phyloP scores from a whole-genome alignment of 2,329 filamentous ascomycete genomes.

The Mollisia scopiformis region DNA sequence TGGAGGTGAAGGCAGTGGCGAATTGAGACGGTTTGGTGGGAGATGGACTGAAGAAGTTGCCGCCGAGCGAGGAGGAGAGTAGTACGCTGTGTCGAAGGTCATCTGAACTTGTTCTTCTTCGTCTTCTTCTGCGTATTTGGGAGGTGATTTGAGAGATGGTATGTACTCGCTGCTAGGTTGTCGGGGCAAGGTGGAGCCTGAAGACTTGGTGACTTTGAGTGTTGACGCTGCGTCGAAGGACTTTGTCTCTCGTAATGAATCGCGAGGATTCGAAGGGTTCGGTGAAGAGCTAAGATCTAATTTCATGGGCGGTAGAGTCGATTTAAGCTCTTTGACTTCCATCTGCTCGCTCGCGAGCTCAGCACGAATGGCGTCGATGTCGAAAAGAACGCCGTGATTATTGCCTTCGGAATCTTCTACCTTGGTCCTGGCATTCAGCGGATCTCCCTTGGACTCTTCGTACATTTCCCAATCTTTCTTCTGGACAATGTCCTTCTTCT shows the following conservation, averaged over 20 bases:
- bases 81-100: conserved; percentile 70
- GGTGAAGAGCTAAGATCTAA: conserved; percentile 54
- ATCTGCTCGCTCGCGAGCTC: conserved; percentile 66
- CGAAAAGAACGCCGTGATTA: conserved; percentile 71
- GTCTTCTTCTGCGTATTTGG: conserved; percentile 26
- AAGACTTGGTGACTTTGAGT: conserved; percentile 25
- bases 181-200: conserved; percentile 20
- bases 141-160: conserved; percentile 13
- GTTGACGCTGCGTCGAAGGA: conserved; percentile 46
- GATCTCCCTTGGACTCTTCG: conserved; percentile 67
- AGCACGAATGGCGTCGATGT: conserved; percentile 90
- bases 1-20: conserved; percentile 6
- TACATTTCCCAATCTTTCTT: conserved; percentile 96
- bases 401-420: conserved; percentile 36
- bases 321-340: conserved; percentile 79
- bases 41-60: conserved; percentile 20
- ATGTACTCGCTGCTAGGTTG: conserved; percentile 20
- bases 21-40: conserved; percentile 10
- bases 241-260: conserved; percentile 47
- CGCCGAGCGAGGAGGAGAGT: conserved; percentile 24
- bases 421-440: conserved; percentile 1
- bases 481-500: conserved; percentile 70
- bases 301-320: conserved; percentile 88
- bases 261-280: conserved; percentile 22
- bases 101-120: conserved; percentile 62